phyloP scores from a whole-genome alignment of 1,139 yeast genomes.

The Blastobotrys illinoisensis region DNA sequence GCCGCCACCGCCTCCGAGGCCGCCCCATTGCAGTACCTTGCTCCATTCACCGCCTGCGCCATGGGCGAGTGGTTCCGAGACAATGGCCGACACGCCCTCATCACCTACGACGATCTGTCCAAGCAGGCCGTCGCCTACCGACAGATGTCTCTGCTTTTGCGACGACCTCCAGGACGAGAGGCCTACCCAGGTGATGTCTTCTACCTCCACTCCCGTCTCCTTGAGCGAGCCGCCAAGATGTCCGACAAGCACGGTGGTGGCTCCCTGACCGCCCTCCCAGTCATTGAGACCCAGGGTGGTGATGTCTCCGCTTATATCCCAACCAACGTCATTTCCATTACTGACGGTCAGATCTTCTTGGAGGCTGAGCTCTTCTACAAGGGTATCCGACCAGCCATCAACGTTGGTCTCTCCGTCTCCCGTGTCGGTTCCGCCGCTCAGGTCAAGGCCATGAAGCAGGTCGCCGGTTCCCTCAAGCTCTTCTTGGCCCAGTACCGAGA shows the following conservation, averaged over 20 bases:
- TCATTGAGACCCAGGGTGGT: constrained; percentile 99
- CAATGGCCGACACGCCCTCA: constrained; percentile 96
- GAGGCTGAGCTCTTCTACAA: constrained; percentile 99
- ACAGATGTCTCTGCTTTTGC: constrained; percentile 94
- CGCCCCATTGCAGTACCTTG: constrained; percentile 99
- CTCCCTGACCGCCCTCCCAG: constrained; percentile 93
- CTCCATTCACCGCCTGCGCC: constrained; percentile 99
- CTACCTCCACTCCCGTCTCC: constrained; percentile 93
- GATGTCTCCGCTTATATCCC: constrained; percentile 98
- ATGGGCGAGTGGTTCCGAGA: constrained; percentile 99
- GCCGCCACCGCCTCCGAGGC: constrained; percentile 99
- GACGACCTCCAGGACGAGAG: constrained; percentile 98
- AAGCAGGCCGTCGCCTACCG: constrained; percentile 99
- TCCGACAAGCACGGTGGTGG: constrained; percentile 86
- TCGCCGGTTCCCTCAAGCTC: constrained; percentile 99
- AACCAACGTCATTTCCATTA: constrained; percentile 94
- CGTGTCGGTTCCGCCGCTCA: constrained; percentile 99
- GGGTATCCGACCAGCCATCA: constrained; percentile 99
- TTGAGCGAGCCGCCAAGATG: constrained; percentile 98
- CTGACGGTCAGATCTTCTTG: constrained; percentile 97
- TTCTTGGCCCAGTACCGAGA: constrained; percentile 99
- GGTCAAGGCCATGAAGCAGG: constrained; percentile 99
- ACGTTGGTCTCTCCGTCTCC: constrained; percentile 99
- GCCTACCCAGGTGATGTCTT: constrained; percentile 97
- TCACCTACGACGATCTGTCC: constrained; percentile 96